Conservation (phyloP, 257 asterid genomes). For the Nicotiana tabacum region DNA sequence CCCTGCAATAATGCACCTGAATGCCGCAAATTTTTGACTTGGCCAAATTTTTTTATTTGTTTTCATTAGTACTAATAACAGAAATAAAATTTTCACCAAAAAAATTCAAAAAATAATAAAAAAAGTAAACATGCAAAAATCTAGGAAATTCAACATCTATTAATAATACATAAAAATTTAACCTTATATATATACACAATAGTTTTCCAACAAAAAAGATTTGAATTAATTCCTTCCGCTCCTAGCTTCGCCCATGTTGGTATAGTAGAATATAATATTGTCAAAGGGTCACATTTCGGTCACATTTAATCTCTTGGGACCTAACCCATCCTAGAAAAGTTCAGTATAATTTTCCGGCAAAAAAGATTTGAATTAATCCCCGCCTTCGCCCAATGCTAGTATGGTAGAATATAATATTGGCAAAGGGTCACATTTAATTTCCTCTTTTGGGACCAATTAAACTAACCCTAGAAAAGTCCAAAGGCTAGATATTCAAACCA, state of each 20-base stretch:
- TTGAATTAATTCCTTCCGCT: too few relatives aligned
- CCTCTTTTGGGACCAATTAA: neutral
- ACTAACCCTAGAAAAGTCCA: constrained; percentile 2
- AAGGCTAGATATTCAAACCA: constrained; percentile 3
- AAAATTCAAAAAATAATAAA: too few relatives aligned
- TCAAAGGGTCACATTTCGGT: neutral
- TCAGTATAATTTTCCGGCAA: neutral
- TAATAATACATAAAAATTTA: too few relatives aligned
- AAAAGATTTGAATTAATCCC: too few relatives aligned
- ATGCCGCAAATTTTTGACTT: neutral
- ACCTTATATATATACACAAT: too few relatives aligned
- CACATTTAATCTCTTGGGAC: neutral
- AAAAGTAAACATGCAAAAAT: too few relatives aligned
- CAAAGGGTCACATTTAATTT: neutral
- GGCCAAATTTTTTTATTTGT: neutral
- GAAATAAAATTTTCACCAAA: too few relatives aligned
- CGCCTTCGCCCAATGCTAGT: too few relatives aligned
- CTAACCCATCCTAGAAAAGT: neutral
- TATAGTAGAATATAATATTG: neutral
- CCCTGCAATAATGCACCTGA: neutral
- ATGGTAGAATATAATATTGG: neutral
- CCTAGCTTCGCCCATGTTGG: too few relatives aligned
- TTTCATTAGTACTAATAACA: too few relatives aligned
- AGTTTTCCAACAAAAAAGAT: too few relatives aligned
- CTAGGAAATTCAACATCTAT: too few relatives aligned